phyloP scores from a whole-genome alignment of 306 rosid genomes.

The Calophaca sinica region DNA sequence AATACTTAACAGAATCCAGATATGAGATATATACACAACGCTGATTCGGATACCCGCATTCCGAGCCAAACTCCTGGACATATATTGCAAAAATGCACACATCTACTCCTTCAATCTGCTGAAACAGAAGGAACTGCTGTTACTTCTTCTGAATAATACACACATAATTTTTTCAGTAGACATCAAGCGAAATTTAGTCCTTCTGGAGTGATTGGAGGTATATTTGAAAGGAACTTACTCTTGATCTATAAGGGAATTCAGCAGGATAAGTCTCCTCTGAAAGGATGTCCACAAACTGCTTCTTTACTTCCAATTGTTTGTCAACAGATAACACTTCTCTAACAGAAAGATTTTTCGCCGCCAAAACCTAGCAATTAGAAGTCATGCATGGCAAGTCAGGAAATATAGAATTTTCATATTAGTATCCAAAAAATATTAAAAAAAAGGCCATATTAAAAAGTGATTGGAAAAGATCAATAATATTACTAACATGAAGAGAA shows the following conservation, averaged over 20 bases:
- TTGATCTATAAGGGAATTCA: constrained; percentile 64
- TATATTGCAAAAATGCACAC: constrained; percentile 70
- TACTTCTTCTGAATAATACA: constrained; percentile 10
- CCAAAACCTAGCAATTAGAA: constrained; percentile 56
- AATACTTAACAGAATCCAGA: constrained; percentile 76
- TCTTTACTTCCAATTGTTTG: constrained; percentile 61
- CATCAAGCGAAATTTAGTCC: constrained; percentile 4
- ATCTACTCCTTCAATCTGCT: constrained; percentile 74
- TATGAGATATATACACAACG: constrained; percentile 65
- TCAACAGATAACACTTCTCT: constrained; percentile 64
- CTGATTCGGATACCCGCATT: constrained; percentile 66
- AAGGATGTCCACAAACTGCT: constrained; percentile 59
- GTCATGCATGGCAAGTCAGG: constrained; percentile 5
- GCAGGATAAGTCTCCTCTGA: constrained; percentile 56
- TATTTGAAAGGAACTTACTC: constrained; percentile 49
- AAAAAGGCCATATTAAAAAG: not conserved
- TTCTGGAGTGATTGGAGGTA: not conserved
- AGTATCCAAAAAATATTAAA: not conserved
- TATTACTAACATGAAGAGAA: not conserved
- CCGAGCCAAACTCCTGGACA: constrained; percentile 76
- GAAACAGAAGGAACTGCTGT: constrained; percentile 49
- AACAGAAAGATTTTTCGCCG: constrained; percentile 62
- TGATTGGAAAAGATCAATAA: not conserved
- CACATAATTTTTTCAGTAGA: not conserved
- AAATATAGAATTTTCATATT: not conserved